phyloP scores from a whole-genome alignment of 345 rosid species.

The Salix purpurea region DNA sequence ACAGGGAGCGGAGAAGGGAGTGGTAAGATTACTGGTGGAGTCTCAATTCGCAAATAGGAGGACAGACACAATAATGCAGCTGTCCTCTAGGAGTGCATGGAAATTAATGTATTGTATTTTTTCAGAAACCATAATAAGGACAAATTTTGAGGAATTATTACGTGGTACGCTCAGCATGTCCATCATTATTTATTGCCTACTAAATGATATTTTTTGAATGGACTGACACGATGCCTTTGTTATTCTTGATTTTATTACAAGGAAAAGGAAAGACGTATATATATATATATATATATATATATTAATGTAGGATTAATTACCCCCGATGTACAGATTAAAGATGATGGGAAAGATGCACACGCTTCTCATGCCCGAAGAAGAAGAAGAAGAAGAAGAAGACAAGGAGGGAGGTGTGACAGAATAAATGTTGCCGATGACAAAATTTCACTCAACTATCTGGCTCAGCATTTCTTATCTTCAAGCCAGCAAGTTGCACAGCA shows the following conservation, averaged over 20 bases:
- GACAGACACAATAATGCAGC: slow-evolving; percentile 24
- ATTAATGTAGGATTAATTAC: neutral
- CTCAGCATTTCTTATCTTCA: neutral
- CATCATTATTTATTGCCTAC: slow-evolving; percentile 1
- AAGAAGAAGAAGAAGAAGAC: too few species aligned
- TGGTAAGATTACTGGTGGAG: too few species aligned
- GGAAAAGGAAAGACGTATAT: neutral
- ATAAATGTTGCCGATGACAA: neutral
- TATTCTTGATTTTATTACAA: too few species aligned
- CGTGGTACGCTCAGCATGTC: slow-evolving; percentile 8
- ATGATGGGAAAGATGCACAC: too few species aligned
- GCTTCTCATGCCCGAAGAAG: neutral
- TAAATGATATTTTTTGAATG: neutral
- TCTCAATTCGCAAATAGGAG: neutral
- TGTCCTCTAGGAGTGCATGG: slow-evolving; percentile 12
- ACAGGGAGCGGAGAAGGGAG: neutral
- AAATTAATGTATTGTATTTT: neutral
- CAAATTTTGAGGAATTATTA: slow-evolving; percentile 23
- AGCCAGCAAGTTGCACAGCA: neutral
- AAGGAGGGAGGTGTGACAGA: neutral
- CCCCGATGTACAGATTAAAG: too few species aligned
- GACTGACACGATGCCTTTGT: too few species aligned
- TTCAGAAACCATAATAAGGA: slow-evolving; percentile 12
- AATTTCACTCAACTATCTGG: neutral
- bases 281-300: too few species aligned